Conservation (phyloP, 2,329 filamentous ascomycete species). For the Lecanicillium sp. region DNA sequence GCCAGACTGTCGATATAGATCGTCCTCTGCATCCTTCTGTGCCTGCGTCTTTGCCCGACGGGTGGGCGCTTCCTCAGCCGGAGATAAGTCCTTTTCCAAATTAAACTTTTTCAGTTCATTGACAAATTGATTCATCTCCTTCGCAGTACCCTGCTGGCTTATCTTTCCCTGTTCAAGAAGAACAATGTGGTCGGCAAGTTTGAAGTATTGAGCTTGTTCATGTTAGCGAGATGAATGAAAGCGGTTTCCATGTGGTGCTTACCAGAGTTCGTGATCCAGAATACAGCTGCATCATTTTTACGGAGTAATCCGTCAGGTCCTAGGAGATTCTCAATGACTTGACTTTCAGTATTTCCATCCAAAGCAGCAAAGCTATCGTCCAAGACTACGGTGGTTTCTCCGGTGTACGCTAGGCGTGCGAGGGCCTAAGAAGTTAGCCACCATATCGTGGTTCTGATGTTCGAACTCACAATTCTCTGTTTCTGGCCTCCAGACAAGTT, state of each 20-base stretch:
- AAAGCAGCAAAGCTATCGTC: constrained; percentile 19
- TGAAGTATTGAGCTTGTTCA: constrained; percentile 28
- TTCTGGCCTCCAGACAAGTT: constrained; percentile 14
- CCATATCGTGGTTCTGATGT: background rate
- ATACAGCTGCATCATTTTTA: constrained; percentile 23
- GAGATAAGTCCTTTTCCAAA: background rate
- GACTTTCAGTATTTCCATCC: constrained; percentile 17
- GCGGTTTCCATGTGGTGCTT: constrained; percentile 4
- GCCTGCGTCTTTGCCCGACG: constrained; percentile 1
- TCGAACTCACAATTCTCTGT: constrained; percentile 6
- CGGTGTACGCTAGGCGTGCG: constrained; percentile 15
- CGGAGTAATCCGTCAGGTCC: constrained; percentile 24
- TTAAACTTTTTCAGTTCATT: constrained; percentile 8
- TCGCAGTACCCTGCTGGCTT: constrained; percentile 31
- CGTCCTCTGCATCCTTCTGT: constrained; percentile 4
- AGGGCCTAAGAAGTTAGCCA: constrained; percentile 12
- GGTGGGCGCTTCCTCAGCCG: background rate
- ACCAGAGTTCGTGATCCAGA: constrained; percentile 29
- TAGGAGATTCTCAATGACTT: constrained; percentile 15
- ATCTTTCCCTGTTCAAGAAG: constrained; percentile 31
- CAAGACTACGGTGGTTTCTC: constrained; percentile 13
- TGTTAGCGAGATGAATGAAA: background rate
- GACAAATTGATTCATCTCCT: background rate
- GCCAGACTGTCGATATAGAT: constrained; percentile 20
- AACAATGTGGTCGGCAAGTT: constrained; percentile 36